These are phyloP conservation scores for Zelonia costaricensis DNA, from an alignment of 208 protist genomes.

Conservation along the genomic window DNA sequence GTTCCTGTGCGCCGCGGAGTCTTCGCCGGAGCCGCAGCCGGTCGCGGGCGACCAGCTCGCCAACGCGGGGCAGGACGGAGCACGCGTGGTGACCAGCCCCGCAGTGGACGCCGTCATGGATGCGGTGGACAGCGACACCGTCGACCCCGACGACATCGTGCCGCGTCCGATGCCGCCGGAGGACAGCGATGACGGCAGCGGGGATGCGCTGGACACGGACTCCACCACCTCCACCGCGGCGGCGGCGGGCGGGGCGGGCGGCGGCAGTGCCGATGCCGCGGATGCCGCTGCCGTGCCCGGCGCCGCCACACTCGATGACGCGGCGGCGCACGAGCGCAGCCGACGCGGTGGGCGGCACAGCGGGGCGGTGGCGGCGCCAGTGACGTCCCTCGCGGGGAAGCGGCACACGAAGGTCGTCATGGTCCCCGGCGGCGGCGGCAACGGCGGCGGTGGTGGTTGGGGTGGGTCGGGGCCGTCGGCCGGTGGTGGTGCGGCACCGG, in stretches of 20 bases:
- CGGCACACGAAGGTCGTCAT: slow-evolving; percentile 18
- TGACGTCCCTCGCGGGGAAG: slow-evolving; percentile 26
- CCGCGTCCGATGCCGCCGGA: slow-evolving; percentile 1
- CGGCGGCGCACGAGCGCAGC: too few species aligned
- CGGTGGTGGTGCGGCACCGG: neutral
- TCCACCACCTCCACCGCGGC: slow-evolving; percentile 6
- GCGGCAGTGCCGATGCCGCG: neutral
- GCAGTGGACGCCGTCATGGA: too few species aligned
- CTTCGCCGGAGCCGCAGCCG: too few species aligned
- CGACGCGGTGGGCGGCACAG: too few species aligned
- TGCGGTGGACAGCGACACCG: neutral
- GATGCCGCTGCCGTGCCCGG: too few species aligned
- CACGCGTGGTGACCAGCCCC: too few species aligned
- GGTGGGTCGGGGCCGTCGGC: neutral
- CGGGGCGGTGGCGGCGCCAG: slow-evolving; percentile 1
- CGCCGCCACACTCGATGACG: too few species aligned
- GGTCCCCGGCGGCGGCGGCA: neutral
- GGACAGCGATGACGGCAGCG: slow-evolving; percentile 9
- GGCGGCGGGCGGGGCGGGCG: neutral
- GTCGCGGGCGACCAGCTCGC: too few species aligned
- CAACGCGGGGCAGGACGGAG: too few species aligned
- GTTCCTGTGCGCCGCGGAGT: too few species aligned
- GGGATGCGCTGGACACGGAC: neutral
- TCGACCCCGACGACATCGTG: neutral
- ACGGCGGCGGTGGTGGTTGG: neutral